phyloP scores from a whole-genome alignment of 208 protist species.

The Leishmania lainsoni region DNA sequence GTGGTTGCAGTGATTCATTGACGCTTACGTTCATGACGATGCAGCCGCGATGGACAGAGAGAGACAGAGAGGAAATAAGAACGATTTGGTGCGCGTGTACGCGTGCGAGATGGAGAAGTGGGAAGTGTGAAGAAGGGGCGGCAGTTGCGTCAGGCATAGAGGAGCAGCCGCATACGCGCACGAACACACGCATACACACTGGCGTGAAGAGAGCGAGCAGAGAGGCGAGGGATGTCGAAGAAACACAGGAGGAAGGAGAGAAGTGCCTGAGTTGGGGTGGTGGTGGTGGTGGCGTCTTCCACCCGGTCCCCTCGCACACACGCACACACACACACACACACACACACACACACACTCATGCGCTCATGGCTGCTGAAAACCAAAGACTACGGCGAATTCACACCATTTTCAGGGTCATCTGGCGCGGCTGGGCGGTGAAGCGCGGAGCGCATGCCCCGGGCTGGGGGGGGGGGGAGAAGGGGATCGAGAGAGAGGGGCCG shows the following conservation, averaged over 20 bases:
- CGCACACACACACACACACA: no score
- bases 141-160: no score
- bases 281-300: no score
- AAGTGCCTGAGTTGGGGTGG: neutral
- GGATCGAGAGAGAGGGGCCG: neutral
- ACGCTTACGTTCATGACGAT: neutral
- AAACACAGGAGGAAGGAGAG: no score
- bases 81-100: neutral
- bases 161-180: neutral
- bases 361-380: no score
- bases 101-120: neutral
- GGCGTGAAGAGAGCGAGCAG: neutral
- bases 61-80: neutral
- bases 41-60: neutral
- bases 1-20: neutral
- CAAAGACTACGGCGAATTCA: no score
- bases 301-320: no score
- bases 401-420: no score
- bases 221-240: neutral
- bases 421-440: no score
- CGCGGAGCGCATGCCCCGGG: no score
- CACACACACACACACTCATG: no score
- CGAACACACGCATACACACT: neutral
- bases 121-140: no score
- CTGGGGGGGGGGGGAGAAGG: neutral